Percentiles rank a stretch among this genome's conserved stretches.
Evolutionary conservation across 1,139 yeast species (phyloP).

Genomic region (Suhomyces anneliseae): DNA sequence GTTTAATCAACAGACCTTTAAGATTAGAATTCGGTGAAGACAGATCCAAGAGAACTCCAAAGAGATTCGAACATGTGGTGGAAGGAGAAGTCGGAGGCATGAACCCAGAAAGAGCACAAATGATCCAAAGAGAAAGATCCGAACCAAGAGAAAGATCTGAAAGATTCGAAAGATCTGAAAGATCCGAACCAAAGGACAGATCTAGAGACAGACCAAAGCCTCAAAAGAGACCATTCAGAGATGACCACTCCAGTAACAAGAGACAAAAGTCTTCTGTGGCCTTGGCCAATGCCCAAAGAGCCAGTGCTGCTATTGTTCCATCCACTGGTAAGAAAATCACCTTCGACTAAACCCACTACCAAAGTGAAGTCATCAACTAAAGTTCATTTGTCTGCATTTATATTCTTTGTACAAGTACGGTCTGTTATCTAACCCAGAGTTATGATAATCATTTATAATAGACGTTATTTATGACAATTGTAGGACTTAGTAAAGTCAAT

Average conservation of each 20-base stretch:
- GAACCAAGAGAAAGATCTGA: constrained; percentile 19
- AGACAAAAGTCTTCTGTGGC: constrained; percentile 83
- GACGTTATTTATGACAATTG: too few relatives aligned
- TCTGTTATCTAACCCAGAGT: too few relatives aligned
- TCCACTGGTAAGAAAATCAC: constrained; percentile 87
- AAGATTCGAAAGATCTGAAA: constrained; percentile 4
- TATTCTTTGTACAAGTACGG: too few relatives aligned
- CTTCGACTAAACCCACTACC: constrained; percentile 41
- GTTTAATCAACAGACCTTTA: constrained; percentile 69
- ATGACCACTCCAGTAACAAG: constrained; percentile 21
- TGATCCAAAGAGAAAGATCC: constrained; percentile 44
- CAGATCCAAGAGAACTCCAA: constrained; percentile 74
- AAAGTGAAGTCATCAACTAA: not conserved
- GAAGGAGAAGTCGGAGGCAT: not conserved
- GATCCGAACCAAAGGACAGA: not conserved
- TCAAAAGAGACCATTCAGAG: constrained; percentile 20
- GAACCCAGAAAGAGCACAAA: not conserved
- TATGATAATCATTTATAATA: too few relatives aligned
- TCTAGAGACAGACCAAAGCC: constrained; percentile 12
- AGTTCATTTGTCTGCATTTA: too few relatives aligned
- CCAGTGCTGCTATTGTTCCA: constrained; percentile 83
- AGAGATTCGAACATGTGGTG: constrained; percentile 10
- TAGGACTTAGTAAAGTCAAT: too few relatives aligned
- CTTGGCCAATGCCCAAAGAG: constrained; percentile 86
- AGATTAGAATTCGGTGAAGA: constrained; percentile 95